Base-by-base conservation (phyloP, 305 asterid species). In the Withania somnifera region DNA sequence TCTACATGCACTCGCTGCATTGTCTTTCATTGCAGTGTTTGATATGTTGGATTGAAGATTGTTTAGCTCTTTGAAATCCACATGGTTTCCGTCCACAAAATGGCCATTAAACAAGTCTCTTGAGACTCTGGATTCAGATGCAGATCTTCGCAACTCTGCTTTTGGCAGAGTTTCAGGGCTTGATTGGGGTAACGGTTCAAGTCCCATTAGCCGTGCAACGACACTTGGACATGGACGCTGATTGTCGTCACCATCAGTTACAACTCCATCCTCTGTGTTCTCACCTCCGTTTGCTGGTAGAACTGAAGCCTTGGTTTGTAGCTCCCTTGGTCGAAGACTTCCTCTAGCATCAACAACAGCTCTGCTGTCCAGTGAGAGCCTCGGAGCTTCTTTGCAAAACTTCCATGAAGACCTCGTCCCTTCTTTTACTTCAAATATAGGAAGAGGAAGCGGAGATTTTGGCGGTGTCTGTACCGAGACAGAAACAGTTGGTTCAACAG, bases 181-280 rank as follows among this genome's bases (percentile, higher is more conserved):
- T 36, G 94, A 81, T n/a, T 86, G 89, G 1, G 92, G 92, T 86
- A 94, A 82, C 5, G 93, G 95, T 84, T 94, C 98, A 19, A 96
- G 95, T 36, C 99, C 99, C 98, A 96, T 96, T 77, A 96, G 95
- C 89, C 95, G 90, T 11, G 98, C 99, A 78, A 96, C 89, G 77
- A 96, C 98, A 79, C 99, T 91, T 5, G 98, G 94, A 22, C 97
- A 94, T 50, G 95, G 89, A 38, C 89, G 82, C 8, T 90, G 91
- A 76, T 86, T 91, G 26, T 83, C 89, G 3, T 82, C 84, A 82
- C 85, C 83, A 0, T 89, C 94, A 22, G 83, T 88, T 2, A 83
- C 73, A 13, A 78, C 84, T 52, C 84, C 92, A 28, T 83, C 88
- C n/a, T 78, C 90, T 14, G 85, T 34, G 52, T 90, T 85, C 24